Base-by-base conservation (phyloP, 2,329 filamentous ascomycete genomes). In the Penicillium griseofulvum region DNA sequence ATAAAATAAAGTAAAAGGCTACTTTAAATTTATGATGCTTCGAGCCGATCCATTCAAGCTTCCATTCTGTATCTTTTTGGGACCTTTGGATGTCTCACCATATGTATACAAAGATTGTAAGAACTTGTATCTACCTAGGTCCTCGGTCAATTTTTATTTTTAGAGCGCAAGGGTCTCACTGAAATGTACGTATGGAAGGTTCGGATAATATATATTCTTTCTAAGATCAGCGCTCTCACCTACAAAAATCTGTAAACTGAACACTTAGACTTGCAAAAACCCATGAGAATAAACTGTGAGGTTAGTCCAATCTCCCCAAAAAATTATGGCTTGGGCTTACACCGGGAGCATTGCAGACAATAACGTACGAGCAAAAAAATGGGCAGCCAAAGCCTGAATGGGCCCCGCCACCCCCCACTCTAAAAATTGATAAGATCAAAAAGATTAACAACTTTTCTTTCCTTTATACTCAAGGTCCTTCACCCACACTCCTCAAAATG, bases 401-500 rank as follows among this genome's bases (percentile, higher is more conserved):
- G 47, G 63, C 65, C 70, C 69, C 69, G 64, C 68, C 67, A 68
- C 68, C 69, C 70, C 69, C 69, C 69, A 70, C 70, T 50, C 68
- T 65, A 70, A 72, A 72, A 71, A 62, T 71, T 70, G 67, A 72
- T 71, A 72, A 72, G 70, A 71, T 71, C 66, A 58, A 62, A 65
- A 71, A 68, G 56, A 66, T 65, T 58, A 57, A 50, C 44, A 55
- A 59, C 49, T 56, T 56, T 60, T 43, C 50, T 41, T 46, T 44
- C 37, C 26, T 49, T 34, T 49, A 16, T 57, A 52, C 42, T 43
- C 48, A 14, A 34, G 14, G 6, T 34, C 19, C 17, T 22, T 31
- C 24, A 22, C 29, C 26, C 31, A 42, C 44, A 52, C 34, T 17
- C 24, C 39, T 28, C 41, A 55, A 22, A 48, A 76, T 76, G 71